A percentile compares a stretch with the other conserved stretches of the same genome.
phyloP scores from a whole-genome alignment of 768 basidiomycete genomes.

The Tricholoma furcatifolium region DNA sequence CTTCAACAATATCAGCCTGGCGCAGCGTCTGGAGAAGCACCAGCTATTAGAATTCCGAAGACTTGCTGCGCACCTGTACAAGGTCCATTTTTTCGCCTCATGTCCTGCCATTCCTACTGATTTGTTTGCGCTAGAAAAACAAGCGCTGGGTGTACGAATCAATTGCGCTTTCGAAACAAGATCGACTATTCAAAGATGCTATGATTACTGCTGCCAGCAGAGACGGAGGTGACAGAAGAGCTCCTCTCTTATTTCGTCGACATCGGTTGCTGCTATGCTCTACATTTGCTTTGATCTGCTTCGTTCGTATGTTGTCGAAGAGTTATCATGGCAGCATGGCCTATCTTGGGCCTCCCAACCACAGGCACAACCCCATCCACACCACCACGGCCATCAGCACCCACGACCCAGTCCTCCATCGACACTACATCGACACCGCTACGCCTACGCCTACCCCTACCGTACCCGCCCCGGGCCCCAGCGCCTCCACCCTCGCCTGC shows the following conservation, averaged over 20 bases:
- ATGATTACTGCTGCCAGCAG: constrained; percentile 85
- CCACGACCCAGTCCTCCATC: too few species aligned
- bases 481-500: constrained; percentile 11
- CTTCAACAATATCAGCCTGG: constrained; percentile 89
- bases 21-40: constrained; percentile 83
- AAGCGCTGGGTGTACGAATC: constrained; percentile 95
- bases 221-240: constrained; percentile 92
- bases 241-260: constrained; percentile 95
- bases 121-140: constrained; percentile 68
- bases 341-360: neutral
- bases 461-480: neutral
- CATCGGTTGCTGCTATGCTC: constrained; percentile 90
- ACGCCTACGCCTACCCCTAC: too few species aligned
- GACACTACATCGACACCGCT: too few species aligned
- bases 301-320: constrained; percentile 88
- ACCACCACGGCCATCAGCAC: constrained; percentile 1
- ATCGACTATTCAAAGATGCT: constrained; percentile 96
- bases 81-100: constrained; percentile 44
- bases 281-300: constrained; percentile 96
- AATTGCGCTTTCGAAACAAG: constrained; percentile 91
- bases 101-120: neutral
- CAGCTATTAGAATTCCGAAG: constrained; percentile 93
- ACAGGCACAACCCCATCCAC: too few species aligned
- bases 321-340: constrained; percentile 94
- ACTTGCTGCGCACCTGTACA: constrained; percentile 93